Conservation (phyloP, 1,139 yeast genomes). For the Lodderomyces parapsilosis region DNA sequence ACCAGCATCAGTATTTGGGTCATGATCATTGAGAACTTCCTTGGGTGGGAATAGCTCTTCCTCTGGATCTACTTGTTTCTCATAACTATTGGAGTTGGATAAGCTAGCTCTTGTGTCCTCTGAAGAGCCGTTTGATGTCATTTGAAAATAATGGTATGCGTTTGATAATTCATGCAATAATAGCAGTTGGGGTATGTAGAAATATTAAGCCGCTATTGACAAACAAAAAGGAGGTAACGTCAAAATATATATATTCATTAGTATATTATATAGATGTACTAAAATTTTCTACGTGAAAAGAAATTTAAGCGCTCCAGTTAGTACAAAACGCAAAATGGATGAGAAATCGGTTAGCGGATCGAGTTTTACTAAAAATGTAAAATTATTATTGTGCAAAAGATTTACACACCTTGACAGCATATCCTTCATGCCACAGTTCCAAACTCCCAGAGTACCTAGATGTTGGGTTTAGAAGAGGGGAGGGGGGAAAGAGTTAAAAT, state of each 20-base stretch:
- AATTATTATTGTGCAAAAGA: neutral
- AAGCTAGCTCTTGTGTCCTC: neutral
- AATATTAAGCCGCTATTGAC: neutral
- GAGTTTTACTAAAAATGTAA: neutral
- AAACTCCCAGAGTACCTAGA: too few species aligned
- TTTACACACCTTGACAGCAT: too few species aligned
- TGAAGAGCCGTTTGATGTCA: conserved; percentile 1
- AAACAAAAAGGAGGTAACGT: neutral
- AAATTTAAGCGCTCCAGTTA: too few species aligned
- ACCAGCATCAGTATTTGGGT: conserved; percentile 36
- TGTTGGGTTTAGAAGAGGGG: too few species aligned
- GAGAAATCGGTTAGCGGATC: conserved; percentile 1
- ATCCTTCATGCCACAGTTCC: neutral
- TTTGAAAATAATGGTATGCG: neutral
- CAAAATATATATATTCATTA: neutral
- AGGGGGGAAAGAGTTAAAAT: too few species aligned
- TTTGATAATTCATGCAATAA: neutral
- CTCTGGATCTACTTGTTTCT: neutral
- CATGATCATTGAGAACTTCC: conserved; percentile 5
- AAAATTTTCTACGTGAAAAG: neutral
- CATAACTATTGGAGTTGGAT: neutral
- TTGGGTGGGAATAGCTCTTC: conserved; percentile 5
- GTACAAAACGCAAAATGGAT: neutral
- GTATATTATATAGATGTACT: neutral
- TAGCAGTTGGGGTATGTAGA: neutral